Conservation (phyloP, 2,329 filamentous ascomycete species). For the Bisporella sp. region DNA sequence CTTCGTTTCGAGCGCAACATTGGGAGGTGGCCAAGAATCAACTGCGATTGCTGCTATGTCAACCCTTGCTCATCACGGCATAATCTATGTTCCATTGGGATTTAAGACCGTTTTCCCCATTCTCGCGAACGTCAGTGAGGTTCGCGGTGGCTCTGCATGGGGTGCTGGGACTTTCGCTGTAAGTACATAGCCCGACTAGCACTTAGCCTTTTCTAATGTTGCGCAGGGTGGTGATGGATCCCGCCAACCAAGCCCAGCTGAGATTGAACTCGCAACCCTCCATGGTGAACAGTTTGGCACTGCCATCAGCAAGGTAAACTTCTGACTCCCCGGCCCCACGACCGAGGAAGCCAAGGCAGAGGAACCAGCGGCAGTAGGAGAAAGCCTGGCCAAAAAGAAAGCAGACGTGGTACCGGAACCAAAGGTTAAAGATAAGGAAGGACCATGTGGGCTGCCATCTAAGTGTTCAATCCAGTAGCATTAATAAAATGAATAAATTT, state of each 20-base stretch:
- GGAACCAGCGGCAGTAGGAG: too few species aligned
- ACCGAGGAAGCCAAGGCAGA: conserved; percentile 1
- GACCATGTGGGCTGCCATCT: conserved; percentile 69
- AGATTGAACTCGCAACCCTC: conserved; percentile 70
- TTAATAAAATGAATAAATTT: too few species aligned
- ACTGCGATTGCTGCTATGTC: conserved; percentile 76
- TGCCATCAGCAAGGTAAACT: conserved; percentile 62
- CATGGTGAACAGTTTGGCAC: conserved; percentile 86
- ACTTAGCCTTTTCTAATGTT: conserved; percentile 7
- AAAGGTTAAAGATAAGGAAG: conserved; percentile 47
- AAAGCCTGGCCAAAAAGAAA: too few species aligned
- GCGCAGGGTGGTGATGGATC: conserved; percentile 62
- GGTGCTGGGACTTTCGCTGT: conserved; percentile 86
- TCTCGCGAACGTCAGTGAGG: conserved; percentile 66
- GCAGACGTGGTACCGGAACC: conserved; percentile 16
- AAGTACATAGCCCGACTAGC: conserved; percentile 24
- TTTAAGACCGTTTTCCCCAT: conserved; percentile 73
- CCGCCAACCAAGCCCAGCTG: conserved; percentile 67
- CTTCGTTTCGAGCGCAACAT: conserved; percentile 80
- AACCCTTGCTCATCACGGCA: conserved; percentile 86
- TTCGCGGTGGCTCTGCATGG: conserved; percentile 85
- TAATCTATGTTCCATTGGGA: conserved; percentile 93
- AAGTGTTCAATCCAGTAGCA: conserved; percentile 55
- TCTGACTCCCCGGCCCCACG: conserved; percentile 68
- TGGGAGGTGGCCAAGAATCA: conserved; percentile 87